Conservation (phyloP, 1,139 yeast genomes). For the Nakaseomyces nivariensis region DNA sequence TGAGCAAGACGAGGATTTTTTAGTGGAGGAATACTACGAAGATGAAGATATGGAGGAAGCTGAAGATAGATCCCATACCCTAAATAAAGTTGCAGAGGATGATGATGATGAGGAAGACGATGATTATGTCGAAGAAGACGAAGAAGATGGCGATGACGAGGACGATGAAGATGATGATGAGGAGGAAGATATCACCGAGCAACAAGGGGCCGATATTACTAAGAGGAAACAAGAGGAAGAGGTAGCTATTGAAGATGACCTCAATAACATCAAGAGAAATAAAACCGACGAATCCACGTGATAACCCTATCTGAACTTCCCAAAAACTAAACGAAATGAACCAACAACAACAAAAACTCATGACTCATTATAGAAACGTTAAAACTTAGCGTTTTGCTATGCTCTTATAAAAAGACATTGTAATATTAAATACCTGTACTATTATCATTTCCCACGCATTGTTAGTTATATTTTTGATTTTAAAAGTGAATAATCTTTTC, state of each 20-base stretch:
- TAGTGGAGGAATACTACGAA: conserved; percentile 22
- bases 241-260: conserved; percentile 6
- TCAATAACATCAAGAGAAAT: conserved; percentile 14
- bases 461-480: no score
- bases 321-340: no score
- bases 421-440: no score
- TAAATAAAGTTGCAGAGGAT: conserved; percentile 1
- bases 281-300: conserved; percentile 15
- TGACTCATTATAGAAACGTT: no score
- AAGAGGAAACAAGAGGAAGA: conserved; percentile 2
- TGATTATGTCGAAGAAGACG: conserved; percentile 10
- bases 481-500: no score
- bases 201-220: conserved; percentile 7
- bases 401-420: no score
- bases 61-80: conserved; percentile 4
- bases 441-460: no score
- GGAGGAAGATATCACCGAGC: conserved; percentile 1
- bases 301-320: neutral
- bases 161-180: conserved; percentile 16
- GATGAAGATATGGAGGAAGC: conserved; percentile 12
- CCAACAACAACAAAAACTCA: no score
- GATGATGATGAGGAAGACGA: conserved; percentile 13
- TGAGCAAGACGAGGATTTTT: conserved; percentile 11
- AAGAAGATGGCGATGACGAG: conserved; percentile 11
- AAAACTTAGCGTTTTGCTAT: no score